A percentile compares a stretch with the other conserved stretches of the same genome.
Conservation (phyloP, 176 grass and related monocot species). For the Ananas comosus region DNA sequence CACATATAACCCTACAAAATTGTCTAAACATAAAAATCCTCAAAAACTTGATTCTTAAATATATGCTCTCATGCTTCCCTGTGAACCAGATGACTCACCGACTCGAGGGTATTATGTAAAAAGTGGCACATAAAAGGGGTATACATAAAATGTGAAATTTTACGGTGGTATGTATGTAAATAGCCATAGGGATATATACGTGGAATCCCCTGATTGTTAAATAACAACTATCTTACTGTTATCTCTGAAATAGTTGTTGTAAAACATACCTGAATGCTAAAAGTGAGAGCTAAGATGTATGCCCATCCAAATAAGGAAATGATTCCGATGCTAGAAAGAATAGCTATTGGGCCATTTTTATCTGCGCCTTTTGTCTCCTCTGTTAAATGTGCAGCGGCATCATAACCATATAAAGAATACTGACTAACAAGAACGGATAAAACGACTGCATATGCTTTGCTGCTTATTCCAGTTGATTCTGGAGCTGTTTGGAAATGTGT, state of each 20-base stretch:
- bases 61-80: too few species aligned
- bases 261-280: slow-evolving; percentile 79
- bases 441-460: slow-evolving; percentile 59
- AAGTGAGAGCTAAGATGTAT: slow-evolving; percentile 95
- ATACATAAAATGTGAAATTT: too few species aligned
- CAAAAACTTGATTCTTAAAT: too few species aligned
- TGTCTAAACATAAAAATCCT: too few species aligned
- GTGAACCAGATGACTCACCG: too few species aligned
- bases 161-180: too few species aligned
- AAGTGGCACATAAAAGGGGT: too few species aligned
- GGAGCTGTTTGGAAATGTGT: slow-evolving; percentile 61
- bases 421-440: slow-evolving; percentile 87
- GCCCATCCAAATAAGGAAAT: slow-evolving; percentile 94
- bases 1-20: too few species aligned
- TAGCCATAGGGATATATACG: neutral
- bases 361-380: slow-evolving; percentile 97
- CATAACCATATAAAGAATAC: slow-evolving; percentile 94
- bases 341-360: slow-evolving; percentile 89
- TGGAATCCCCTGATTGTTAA: neutral
- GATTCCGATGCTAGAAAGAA: slow-evolving; percentile 92
- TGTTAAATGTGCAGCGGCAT: slow-evolving; percentile 92
- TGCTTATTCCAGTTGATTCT: slow-evolving; percentile 56
- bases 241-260: neutral
- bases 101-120: too few species aligned
- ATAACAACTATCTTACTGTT: neutral